Evolutionary conservation across 148 eudicot species (phyloP), one percentile per base, ranked within the genome.

Genomic region (Suaeda aralocaspica): DNA sequence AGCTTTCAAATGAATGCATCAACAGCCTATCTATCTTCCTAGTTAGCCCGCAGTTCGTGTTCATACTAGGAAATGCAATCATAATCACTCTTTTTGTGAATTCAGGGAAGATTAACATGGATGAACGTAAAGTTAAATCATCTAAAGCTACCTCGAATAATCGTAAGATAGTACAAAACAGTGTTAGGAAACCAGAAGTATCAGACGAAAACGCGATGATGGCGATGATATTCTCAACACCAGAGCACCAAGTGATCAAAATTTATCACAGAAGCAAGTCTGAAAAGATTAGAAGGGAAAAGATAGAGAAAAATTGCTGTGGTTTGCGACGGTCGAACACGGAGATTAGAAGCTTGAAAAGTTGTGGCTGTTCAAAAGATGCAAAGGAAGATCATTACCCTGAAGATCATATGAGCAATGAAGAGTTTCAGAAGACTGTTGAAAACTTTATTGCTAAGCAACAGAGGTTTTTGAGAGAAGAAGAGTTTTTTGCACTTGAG

Each of bases 401-500:
- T 26, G 89, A 83, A 80, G 92, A 89, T 76, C 80, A 80, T 56
- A 82, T 89, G 96, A 87, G 88, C 45, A 69, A 74, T 46, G 90
- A 89, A 22, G 92, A 89, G 39, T 89, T 89, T 71, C 75, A 87
- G 71, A 75, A 67, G 58, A 84, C 81, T 0, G 81, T 90, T 14
- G 96, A 94, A 72, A 84, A 75, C 64, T 94, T 94, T 58, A 94
- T 94, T 66, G 96, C 97, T 34, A 82, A 85, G 76, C 97, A 94
- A 62, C 99, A 94, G 75, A 87, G 78, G 85, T 71, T 68, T 30
- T 70, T 94, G 69, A 86, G 88, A 81, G 91, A 94, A 67, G 91
- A 87, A 78, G 88, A 91, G 41, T 42, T 42, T 22, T 66, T n/a
- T 42, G 62, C 31, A 50, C 15, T 36, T 31, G 26, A 29, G 22